These are phyloP conservation scores for Colletotrichum eleusines DNA, from an alignment of 2,329 filamentous ascomycete species.

Conservation along the genomic window DNA sequence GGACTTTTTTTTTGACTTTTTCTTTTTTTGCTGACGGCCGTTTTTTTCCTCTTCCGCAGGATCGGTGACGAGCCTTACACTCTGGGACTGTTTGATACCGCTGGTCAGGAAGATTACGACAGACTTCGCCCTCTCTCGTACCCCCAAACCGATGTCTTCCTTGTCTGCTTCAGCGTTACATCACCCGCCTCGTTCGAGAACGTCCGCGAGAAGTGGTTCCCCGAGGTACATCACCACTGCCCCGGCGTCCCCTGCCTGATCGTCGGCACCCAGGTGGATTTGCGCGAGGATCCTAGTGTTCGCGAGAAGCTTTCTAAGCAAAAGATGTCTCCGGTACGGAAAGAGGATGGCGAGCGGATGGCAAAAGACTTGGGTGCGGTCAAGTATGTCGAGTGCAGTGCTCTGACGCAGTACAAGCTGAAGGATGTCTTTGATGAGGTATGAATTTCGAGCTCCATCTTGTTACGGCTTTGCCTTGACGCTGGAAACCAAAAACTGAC, in stretches of 20 bases:
- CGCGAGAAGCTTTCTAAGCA: constrained; percentile 93
- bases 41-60: constrained; percentile 64
- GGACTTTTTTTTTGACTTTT: too few species aligned
- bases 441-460: constrained; percentile 50
- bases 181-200: constrained; percentile 99
- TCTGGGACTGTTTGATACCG: constrained; percentile 96
- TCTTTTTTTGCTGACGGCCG: constrained; percentile 28
- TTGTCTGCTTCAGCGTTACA: constrained; percentile 98
- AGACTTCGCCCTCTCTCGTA: constrained; percentile 96
- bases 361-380: constrained; percentile 97
- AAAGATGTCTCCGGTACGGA: constrained; percentile 93
- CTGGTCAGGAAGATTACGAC: constrained; percentile 99
- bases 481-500: constrained; percentile 36
- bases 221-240: constrained; percentile 98
- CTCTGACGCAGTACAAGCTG: constrained; percentile 96
- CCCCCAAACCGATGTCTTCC: constrained; percentile 97
- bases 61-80: constrained; percentile 99
- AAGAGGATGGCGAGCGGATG: constrained; percentile 95
- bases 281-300: constrained; percentile 89
- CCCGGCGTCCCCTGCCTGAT: constrained; percentile 98
- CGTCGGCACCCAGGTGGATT: constrained; percentile 96
- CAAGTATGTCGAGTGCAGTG: constrained; percentile 99
- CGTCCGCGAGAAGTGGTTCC: constrained; percentile 99
- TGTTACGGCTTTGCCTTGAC: constrained; percentile 26
- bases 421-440: constrained; percentile 99